phyloP scores from a whole-genome alignment of 768 basidiomycete species.

The Goffeauzyma gilvescens region DNA sequence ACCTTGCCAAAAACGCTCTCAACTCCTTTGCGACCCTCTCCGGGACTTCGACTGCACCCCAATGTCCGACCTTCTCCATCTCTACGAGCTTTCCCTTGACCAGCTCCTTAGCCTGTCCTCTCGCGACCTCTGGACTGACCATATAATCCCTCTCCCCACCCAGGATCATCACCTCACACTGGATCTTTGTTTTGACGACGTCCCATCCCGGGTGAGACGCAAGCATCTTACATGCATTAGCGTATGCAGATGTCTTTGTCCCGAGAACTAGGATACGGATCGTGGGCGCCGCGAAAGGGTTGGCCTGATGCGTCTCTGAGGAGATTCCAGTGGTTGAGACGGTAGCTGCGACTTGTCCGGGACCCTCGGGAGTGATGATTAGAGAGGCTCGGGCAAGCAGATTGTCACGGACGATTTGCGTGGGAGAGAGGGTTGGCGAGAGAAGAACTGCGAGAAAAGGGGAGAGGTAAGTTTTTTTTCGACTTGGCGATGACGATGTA shows the following conservation, averaged over 20 bases:
- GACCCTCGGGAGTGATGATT: background rate
- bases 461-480: background rate
- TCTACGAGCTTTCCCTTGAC: background rate
- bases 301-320: background rate
- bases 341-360: background rate
- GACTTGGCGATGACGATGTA: no score
- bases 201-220: slow-evolving; percentile 2
- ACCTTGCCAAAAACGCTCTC: slow-evolving; percentile 1
- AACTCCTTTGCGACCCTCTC: slow-evolving; percentile 2
- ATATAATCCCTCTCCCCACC: slow-evolving; percentile 8
- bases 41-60: slow-evolving; percentile 7
- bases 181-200: background rate
- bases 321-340: slow-evolving; percentile 6
- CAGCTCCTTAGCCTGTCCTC: slow-evolving; percentile 1
- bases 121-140: background rate
- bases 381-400: background rate
- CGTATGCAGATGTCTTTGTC: background rate
- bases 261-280: slow-evolving; percentile 6
- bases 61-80: slow-evolving; percentile 4
- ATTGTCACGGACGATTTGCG: background rate
- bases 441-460: slow-evolving; percentile 3
- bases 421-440: slow-evolving; percentile 1
- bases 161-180: background rate
- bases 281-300: slow-evolving; percentile 2
- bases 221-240: slow-evolving; percentile 2